Evolutionary conservation across 164 flowering plant species (phyloP).

Genomic region (Echeveria elegans): DNA sequence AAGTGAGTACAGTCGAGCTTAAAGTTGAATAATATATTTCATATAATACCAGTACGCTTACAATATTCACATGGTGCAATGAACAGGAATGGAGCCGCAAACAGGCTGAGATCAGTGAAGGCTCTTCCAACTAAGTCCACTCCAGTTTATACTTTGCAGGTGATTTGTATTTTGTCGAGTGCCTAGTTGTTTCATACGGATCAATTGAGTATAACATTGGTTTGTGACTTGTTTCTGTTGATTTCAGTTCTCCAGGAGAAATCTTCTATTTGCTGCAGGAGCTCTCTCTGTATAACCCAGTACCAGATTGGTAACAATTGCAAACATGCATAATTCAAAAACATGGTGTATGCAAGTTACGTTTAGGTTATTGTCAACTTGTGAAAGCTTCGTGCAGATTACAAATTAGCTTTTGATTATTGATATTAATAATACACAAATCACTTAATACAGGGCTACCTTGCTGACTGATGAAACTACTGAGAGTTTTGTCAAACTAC

Average conservation of each 20-base stretch:
- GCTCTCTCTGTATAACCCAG: conserved; percentile 2
- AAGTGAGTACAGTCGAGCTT: conserved; percentile 38
- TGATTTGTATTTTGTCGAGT: conserved; percentile 13
- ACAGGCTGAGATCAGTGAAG: conserved; percentile 76
- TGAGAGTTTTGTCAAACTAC: neutral
- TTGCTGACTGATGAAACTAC: neutral
- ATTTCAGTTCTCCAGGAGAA: conserved; percentile 9
- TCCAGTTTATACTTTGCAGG: conserved; percentile 68
- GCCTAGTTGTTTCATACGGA: neutral
- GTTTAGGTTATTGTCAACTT: too few relatives aligned
- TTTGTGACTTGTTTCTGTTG: neutral
- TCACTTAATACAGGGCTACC: neutral
- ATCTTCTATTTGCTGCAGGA: conserved; percentile 10
- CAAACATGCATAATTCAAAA: too few relatives aligned
- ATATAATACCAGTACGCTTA: too few relatives aligned
- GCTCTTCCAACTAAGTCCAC: conserved; percentile 80
- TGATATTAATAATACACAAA: too few relatives aligned
- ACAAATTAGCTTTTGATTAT: too few relatives aligned
- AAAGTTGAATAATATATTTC: neutral
- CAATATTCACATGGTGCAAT: neutral
- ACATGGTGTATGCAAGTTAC: too few relatives aligned
- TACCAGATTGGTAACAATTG: neutral
- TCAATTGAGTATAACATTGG: neutral
- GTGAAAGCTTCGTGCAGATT: too few relatives aligned
- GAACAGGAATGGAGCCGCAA: conserved; percentile 55